Percentiles rank a stretch among this genome's conserved stretches.
Evolutionary conservation across 2,329 filamentous ascomycete genomes (phyloP).

Genomic region (Stagonosporopsis rhizophila): DNA sequence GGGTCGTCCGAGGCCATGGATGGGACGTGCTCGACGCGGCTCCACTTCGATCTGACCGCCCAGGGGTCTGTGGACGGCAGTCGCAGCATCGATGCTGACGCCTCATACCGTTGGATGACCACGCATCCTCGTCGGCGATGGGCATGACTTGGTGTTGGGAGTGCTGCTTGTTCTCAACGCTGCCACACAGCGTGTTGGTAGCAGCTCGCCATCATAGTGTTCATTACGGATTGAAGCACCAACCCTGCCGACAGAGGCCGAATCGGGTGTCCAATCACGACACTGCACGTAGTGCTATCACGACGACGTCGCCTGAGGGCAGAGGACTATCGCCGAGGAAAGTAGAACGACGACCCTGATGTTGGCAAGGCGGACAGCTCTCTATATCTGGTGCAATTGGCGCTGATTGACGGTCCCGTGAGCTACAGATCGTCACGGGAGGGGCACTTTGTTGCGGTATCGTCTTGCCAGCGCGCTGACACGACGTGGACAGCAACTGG

Average conservation of each 20-base stretch:
- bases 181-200: neutral
- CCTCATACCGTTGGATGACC: slow-evolving; percentile 7
- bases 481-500: slow-evolving; percentile 8
- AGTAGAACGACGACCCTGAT: slow-evolving; percentile 5
- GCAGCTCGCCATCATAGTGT: neutral
- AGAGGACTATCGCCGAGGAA: slow-evolving; percentile 11
- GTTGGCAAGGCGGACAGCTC: neutral
- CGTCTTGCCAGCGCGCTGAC: slow-evolving; percentile 13
- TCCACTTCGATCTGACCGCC: slow-evolving; percentile 21
- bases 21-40: slow-evolving; percentile 17
- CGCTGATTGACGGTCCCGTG: neutral
- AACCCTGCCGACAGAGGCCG: slow-evolving; percentile 6
- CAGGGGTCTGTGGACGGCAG: slow-evolving; percentile 5
- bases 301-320: slow-evolving; percentile 26
- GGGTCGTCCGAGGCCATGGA: slow-evolving; percentile 14
- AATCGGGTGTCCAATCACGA: slow-evolving; percentile 27
- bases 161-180: neutral
- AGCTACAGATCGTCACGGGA: neutral
- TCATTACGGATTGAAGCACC: slow-evolving; percentile 5
- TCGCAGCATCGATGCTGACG: slow-evolving; percentile 1
- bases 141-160: slow-evolving; percentile 5
- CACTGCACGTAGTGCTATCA: slow-evolving; percentile 30
- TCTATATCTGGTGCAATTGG: slow-evolving; percentile 6
- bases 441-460: neutral
- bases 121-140: slow-evolving; percentile 13